Conservation (phyloP, 257 asterid genomes). For the Lantana camara region DNA sequence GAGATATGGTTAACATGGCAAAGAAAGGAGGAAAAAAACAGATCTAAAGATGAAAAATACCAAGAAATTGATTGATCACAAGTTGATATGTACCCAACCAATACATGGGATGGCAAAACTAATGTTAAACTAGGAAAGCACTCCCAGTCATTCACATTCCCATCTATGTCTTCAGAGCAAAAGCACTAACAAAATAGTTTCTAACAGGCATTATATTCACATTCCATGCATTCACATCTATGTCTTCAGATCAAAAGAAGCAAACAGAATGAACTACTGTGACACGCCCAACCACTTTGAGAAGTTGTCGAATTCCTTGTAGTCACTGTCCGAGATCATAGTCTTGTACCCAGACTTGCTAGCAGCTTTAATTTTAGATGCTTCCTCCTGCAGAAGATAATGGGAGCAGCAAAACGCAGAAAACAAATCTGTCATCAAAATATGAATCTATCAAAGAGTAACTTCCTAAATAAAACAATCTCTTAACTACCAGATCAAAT, state of each 20-base stretch:
- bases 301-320: constrained; percentile 81
- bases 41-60: not conserved
- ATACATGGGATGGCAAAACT: constrained; percentile 18
- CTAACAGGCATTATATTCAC: not conserved
- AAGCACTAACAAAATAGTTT: constrained; percentile 19
- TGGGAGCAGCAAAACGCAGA: not conserved
- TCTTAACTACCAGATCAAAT: not conserved
- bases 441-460: too few relatives aligned
- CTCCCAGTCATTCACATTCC: constrained; percentile 7
- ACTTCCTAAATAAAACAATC: not conserved
- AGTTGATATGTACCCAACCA: constrained; percentile 1
- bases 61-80: not conserved
- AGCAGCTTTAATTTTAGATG: constrained; percentile 60
- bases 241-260: too few relatives aligned
- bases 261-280: too few relatives aligned
- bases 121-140: not conserved
- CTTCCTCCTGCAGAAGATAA: constrained; percentile 69
- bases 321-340: constrained; percentile 82
- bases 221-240: too few relatives aligned
- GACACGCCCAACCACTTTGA: constrained; percentile 86
- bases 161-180: constrained; percentile 31
- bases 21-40: not conserved
- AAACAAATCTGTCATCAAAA: not conserved
- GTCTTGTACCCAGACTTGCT: constrained; percentile 83
- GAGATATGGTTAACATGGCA: too few relatives aligned